These are phyloP conservation scores for Suillus brevipes DNA, from an alignment of 768 basidiomycete species.

Conservation along the genomic window DNA sequence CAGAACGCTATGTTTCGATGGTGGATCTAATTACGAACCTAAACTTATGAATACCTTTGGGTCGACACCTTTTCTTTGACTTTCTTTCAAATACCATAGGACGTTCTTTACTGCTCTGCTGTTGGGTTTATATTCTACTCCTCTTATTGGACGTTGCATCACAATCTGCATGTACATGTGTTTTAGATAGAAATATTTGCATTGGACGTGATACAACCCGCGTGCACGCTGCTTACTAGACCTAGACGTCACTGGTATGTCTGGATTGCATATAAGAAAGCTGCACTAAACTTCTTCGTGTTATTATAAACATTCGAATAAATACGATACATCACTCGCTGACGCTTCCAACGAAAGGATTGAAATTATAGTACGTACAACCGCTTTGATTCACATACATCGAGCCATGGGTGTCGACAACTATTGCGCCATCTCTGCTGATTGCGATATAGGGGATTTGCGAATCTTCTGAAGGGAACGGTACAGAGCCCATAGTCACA, in stretches of 20 bases:
- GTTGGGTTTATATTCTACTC: constrained; percentile 5
- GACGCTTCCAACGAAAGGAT: constrained; percentile 24
- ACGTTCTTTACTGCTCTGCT: constrained; percentile 10
- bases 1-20: constrained; percentile 8
- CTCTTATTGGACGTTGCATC: constrained; percentile 7
- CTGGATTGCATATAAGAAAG: too few species aligned
- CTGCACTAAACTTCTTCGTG: too few species aligned
- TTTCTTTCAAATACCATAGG: constrained; percentile 7
- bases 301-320: too few species aligned
- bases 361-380: constrained; percentile 30
- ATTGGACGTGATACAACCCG: not conserved
- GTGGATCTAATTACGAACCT: constrained; percentile 9
- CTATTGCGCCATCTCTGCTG: constrained; percentile 18
- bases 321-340: not conserved
- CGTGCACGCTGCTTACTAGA: too few species aligned
- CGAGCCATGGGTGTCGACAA: constrained; percentile 16
- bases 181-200: constrained; percentile 5
- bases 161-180: constrained; percentile 9
- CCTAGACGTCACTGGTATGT: too few species aligned
- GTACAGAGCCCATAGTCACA: constrained; percentile 21
- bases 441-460: constrained; percentile 26
- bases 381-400: constrained; percentile 22
- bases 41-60: constrained; percentile 3
- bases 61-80: not conserved
- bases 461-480: constrained; percentile 22